A percentile compares a stretch with the other conserved stretches of the same genome.
These are phyloP conservation scores for Royoungia palumana DNA, from an alignment of 768 basidiomycete species.

Conservation along the genomic window DNA sequence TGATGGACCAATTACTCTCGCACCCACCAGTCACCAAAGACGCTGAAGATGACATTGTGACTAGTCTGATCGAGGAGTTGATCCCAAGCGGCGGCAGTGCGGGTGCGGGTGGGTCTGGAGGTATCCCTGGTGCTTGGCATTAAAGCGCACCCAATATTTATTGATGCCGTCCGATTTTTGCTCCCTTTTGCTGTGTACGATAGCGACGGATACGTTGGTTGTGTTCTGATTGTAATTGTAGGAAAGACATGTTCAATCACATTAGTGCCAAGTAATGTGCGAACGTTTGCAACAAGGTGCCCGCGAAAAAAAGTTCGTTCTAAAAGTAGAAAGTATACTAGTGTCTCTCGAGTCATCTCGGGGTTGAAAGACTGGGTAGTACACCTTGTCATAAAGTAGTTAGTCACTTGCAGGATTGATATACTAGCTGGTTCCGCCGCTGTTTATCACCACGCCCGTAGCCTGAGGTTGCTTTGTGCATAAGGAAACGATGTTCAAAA, in stretches of 20 bases:
- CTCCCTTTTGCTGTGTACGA: conserved; percentile 14
- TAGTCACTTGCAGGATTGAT: too few species aligned
- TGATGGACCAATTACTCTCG: conserved; percentile 48
- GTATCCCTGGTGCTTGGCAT: conserved; percentile 48
- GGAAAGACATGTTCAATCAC: not conserved
- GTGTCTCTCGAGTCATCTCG: too few species aligned
- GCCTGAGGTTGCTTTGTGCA: conserved; percentile 10
- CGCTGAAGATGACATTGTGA: conserved; percentile 63
- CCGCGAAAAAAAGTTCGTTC: too few species aligned
- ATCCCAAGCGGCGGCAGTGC: conserved; percentile 42
- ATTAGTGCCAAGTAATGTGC: too few species aligned
- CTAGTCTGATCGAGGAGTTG: conserved; percentile 57
- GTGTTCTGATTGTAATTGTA: not conserved
- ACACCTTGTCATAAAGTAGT: too few species aligned
- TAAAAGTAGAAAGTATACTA: too few species aligned
- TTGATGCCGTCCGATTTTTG: not conserved
- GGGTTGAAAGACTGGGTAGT: too few species aligned
- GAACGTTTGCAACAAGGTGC: too few species aligned
- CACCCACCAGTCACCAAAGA: conserved; percentile 46
- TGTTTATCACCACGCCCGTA: too few species aligned
- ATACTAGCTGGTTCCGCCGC: too few species aligned
- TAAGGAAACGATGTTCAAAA: conserved; percentile 6
- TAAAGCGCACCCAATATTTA: conserved; percentile 15
- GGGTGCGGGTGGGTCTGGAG: conserved; percentile 34
- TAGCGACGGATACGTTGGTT: not conserved